Percentiles rank a stretch among this genome's conserved stretches.
Conservation (phyloP, 2,329 filamentous ascomycete genomes). For the Penicillium hordei region DNA sequence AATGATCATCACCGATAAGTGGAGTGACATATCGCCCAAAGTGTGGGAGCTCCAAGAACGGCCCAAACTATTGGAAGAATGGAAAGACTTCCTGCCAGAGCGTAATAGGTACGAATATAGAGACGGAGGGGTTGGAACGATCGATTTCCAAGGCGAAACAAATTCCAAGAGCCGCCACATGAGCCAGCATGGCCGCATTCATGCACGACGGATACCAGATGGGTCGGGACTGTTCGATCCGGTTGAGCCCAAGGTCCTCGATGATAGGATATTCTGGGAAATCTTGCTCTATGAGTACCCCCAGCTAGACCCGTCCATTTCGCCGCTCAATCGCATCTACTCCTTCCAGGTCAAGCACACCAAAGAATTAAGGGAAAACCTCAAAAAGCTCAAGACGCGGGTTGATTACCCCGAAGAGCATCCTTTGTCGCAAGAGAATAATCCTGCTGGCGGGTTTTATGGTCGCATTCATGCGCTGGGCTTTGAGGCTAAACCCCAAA, state of each 20-base stretch:
- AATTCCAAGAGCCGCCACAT: conserved; percentile 17
- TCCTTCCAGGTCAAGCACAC: conserved; percentile 8
- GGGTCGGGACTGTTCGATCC: conserved; percentile 14
- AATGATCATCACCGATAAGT: conserved; percentile 3
- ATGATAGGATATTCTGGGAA: conserved; percentile 15
- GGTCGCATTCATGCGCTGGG: conserved; percentile 20
- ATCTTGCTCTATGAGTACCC: conserved; percentile 10
- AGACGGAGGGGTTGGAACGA: conserved; percentile 44
- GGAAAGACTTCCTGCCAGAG: conserved; percentile 48
- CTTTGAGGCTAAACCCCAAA: conserved; percentile 9
- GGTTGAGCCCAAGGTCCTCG: not conserved
- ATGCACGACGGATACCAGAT: conserved; percentile 13
- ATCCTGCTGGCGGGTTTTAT: conserved; percentile 18
- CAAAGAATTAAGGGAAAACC: not conserved
- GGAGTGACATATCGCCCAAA: conserved; percentile 13
- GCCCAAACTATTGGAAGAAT: conserved; percentile 50
- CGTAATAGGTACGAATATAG: conserved; percentile 18
- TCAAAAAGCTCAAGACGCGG: conserved; percentile 19
- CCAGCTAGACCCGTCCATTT: conserved; percentile 7
- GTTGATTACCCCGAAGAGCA: conserved; percentile 15
- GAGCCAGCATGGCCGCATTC: not conserved
- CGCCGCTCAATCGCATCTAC: conserved; percentile 17
- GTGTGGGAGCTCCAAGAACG: conserved; percentile 39
- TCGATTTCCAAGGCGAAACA: conserved; percentile 38
- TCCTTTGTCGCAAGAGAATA: conserved; percentile 12